Conservation (phyloP, 345 rosid species). For the Triadica sebifera region DNA sequence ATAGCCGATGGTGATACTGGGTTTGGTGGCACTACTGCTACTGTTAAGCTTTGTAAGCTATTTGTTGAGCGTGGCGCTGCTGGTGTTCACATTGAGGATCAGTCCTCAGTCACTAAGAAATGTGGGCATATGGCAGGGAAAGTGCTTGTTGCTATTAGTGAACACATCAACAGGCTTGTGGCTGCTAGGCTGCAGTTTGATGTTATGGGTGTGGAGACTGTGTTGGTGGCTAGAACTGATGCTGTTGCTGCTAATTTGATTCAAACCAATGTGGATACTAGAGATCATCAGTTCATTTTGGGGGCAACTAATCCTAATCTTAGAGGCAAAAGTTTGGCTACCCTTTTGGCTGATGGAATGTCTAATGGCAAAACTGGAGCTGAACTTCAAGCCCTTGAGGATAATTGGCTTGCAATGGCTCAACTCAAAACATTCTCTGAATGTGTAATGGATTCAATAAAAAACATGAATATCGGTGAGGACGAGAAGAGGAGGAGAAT, state of each 20-base stretch:
- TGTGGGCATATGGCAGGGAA: constrained; percentile 98
- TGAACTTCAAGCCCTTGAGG: constrained; percentile 75
- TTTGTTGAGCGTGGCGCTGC: constrained; percentile 96
- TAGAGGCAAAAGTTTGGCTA: constrained; percentile 60
- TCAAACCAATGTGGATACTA: constrained; percentile 73
- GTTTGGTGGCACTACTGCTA: constrained; percentile 90
- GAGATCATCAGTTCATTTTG: constrained; percentile 91
- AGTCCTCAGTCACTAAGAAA: constrained; percentile 90
- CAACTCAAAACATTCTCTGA: constrained; percentile 77
- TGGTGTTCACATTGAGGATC: constrained; percentile 93
- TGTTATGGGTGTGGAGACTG: constrained; percentile 90
- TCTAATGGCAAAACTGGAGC: constrained; percentile 68
- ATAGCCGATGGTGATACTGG: constrained; percentile 98
- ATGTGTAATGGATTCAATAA: constrained; percentile 58
- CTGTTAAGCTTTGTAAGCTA: constrained; percentile 92
- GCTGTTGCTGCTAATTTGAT: constrained; percentile 84
- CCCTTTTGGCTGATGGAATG: constrained; percentile 71
- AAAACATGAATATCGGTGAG: constrained; percentile 53
- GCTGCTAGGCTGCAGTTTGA: constrained; percentile 96
- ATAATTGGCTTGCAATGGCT: constrained; percentile 75
- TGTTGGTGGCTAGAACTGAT: constrained; percentile 88
- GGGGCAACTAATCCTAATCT: constrained; percentile 83
- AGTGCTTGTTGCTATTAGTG: constrained; percentile 87
- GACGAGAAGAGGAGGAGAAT: constrained; percentile 56
- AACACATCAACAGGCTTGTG: constrained; percentile 84